phyloP scores from a whole-genome alignment of 805 yeast genomes.

The Cyberlindnera xishuangbannaensis region DNA sequence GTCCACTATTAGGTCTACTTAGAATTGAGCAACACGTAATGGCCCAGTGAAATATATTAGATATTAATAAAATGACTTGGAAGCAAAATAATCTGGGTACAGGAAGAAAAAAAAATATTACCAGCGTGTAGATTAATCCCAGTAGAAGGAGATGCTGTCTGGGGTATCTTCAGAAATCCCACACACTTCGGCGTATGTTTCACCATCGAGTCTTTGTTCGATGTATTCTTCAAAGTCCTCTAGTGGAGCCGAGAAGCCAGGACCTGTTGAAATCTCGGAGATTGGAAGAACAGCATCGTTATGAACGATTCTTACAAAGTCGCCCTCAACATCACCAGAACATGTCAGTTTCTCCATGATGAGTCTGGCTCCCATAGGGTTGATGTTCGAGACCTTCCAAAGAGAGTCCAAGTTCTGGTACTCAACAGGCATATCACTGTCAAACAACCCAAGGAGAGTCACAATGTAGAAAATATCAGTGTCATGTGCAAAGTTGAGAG shows the following conservation, averaged over 20 bases:
- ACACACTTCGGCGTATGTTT: conserved; percentile 15
- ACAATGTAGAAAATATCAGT: conserved; percentile 47
- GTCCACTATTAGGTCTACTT: no score
- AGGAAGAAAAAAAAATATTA: neutral
- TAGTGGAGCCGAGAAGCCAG: conserved; percentile 38
- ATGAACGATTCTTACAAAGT: conserved; percentile 36
- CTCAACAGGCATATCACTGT: conserved; percentile 31
- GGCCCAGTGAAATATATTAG: no score
- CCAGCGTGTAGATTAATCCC: conserved; percentile 19
- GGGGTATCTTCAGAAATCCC: conserved; percentile 10
- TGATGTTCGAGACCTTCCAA: conserved; percentile 40
- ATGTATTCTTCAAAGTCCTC: conserved; percentile 21
- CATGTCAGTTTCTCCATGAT: conserved; percentile 41
- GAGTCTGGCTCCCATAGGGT: conserved; percentile 50
- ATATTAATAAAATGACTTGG: no score
- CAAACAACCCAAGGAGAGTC: conserved; percentile 42
- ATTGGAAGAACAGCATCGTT: conserved; percentile 48
- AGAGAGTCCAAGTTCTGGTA: conserved; percentile 38
- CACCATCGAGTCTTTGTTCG: conserved; percentile 10
- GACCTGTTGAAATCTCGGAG: conserved; percentile 37
- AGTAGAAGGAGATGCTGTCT: conserved; percentile 25
- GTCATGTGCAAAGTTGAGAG: conserved; percentile 49
- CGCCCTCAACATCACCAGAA: conserved; percentile 17
- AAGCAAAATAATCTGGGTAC: no score
- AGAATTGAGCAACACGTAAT: no score